Conservation (phyloP, 2,329 filamentous ascomycete species). For the Chaetomium sp. region DNA sequence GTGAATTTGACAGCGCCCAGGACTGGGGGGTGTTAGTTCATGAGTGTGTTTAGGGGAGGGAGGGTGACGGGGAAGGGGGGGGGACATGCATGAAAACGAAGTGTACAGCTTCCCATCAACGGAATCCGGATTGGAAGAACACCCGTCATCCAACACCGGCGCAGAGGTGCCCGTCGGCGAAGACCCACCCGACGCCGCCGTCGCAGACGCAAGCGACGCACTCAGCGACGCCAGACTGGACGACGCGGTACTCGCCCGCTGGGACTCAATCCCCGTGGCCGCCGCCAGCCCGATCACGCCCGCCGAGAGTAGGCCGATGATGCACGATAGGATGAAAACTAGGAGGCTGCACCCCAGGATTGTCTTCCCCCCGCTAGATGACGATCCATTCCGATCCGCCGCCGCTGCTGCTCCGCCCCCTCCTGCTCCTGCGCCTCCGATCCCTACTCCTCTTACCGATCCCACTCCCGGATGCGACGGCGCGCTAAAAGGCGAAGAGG, state of each 20-base stretch:
- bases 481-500: conserved; percentile 7
- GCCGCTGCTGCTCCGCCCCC: no score
- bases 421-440: no score
- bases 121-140: conserved; percentile 29
- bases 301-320: conserved; percentile 34
- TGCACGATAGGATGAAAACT: conserved; percentile 36
- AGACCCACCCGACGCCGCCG: conserved; percentile 17
- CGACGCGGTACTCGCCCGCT: conserved; percentile 33
- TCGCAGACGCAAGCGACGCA: conserved; percentile 22
- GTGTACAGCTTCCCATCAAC: conserved; percentile 36
- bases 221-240: conserved; percentile 28
- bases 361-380: not conserved
- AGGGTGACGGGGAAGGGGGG: not conserved
- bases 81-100: conserved; percentile 27
- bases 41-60: not conserved
- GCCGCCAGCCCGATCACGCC: conserved; percentile 41
- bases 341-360: conserved; percentile 34
- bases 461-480: conserved; percentile 1
- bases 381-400: no score
- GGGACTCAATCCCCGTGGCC: conserved; percentile 37
- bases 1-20: conserved; percentile 32
- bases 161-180: conserved; percentile 24
- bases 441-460: not conserved
- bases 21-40: conserved; percentile 27
- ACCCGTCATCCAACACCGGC: conserved; percentile 34